Evolutionary conservation across 441 rosid species (phyloP).

Genomic region (Adansonia grandidieri): DNA sequence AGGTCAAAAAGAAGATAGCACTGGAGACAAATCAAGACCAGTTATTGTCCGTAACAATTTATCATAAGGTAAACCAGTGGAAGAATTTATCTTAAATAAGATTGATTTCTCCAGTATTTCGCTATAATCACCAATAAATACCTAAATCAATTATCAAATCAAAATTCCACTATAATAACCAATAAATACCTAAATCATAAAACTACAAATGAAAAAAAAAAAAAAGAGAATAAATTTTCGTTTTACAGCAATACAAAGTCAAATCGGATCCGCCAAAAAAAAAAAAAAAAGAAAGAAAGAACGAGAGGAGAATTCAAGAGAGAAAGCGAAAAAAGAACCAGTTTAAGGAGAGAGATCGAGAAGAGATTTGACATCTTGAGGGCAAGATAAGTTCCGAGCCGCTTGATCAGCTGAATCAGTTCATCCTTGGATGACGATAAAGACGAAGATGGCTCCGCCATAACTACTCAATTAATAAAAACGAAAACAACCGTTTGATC

Average conservation of each 20-base stretch:
- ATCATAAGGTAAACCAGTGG: not conserved
- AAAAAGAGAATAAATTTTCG: not conserved
- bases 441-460: conserved; percentile 55
- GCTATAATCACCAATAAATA: not conserved
- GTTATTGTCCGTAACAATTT: not conserved
- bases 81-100: no score
- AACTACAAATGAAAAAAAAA: not conserved
- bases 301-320: not conserved
- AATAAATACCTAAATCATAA: not conserved
- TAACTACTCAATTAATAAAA: conserved; percentile 27
- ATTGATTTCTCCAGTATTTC: not conserved
- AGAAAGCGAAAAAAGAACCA: conserved; percentile 49
- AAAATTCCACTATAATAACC: not conserved
- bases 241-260: not conserved
- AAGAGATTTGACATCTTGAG: conserved; percentile 77
- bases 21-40: conserved; percentile 1
- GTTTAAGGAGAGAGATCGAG: conserved; percentile 60
- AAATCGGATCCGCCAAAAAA: conserved; percentile 36
- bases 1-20: not conserved
- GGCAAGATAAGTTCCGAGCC: conserved; percentile 80
- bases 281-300: conserved; percentile 12
- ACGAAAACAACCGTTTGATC: not conserved
- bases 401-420: conserved; percentile 75
- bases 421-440: conserved; percentile 59
- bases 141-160: not conserved